phyloP scores from a whole-genome alignment of 495 filamentous ascomycete genomes.

The Penicillium egyptiacum region DNA sequence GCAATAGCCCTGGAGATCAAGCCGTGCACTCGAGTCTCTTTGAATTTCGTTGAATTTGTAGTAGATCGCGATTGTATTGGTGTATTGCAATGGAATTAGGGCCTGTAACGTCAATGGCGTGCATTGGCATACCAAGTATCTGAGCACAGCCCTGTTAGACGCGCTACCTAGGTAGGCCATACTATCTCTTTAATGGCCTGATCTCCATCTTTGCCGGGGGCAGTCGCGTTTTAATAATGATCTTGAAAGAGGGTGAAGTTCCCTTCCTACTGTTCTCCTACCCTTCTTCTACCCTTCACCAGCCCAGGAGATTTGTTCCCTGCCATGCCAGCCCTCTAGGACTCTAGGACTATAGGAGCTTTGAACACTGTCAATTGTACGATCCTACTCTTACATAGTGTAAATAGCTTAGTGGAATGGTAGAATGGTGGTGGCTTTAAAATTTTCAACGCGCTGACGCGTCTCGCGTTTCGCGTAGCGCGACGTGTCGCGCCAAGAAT shows the following conservation, averaged over 20 bases:
- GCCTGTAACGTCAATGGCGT: conserved; percentile 1
- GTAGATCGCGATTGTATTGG: neutral
- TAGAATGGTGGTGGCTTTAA: neutral
- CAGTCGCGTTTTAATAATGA: conserved; percentile 12
- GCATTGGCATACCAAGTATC: neutral
- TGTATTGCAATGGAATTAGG: neutral
- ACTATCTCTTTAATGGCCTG: neutral
- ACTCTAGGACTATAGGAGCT: neutral
- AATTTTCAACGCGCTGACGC: conserved; percentile 8
- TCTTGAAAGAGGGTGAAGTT: conserved; percentile 10
- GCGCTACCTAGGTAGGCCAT: neutral
- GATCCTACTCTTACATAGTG: neutral
- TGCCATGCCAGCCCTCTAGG: conserved; percentile 7
- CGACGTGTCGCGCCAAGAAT: conserved; percentile 3
- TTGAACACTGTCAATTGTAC: neutral
- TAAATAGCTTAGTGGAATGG: neutral
- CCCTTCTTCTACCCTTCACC: conserved; percentile 14
- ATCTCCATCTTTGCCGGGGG: conserved; percentile 2
- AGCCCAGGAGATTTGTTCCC: conserved; percentile 10
- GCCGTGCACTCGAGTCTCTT: neutral
- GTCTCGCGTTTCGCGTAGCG: conserved; percentile 5
- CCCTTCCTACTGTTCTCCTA: conserved; percentile 4
- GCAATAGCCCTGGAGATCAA: neutral
- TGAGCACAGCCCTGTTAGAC: neutral
- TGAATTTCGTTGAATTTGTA: neutral